Conservation (phyloP, 1,139 yeast species). For the Arxiozyma bovina region DNA sequence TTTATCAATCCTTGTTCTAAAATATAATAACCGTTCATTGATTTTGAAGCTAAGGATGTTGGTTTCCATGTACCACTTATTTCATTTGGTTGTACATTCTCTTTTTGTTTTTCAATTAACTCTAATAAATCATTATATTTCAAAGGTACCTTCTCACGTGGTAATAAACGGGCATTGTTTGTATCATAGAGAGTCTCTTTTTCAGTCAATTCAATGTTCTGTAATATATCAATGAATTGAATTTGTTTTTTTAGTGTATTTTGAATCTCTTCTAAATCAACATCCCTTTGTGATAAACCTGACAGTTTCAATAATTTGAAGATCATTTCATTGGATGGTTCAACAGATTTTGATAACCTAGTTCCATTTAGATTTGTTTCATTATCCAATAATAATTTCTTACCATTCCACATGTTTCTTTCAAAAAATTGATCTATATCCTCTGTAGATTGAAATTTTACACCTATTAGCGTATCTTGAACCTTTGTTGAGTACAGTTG, state of each 20-base stretch:
- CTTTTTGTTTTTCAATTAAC: background rate
- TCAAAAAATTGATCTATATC: background rate
- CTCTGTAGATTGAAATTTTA: background rate
- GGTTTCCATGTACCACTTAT: background rate
- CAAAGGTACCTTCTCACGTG: slow-evolving; percentile 18
- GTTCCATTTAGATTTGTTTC: background rate
- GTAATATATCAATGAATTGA: slow-evolving; percentile 39
- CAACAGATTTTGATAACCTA: slow-evolving; percentile 2
- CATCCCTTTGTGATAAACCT: background rate
- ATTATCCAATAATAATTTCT: background rate
- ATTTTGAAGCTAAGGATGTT: background rate
- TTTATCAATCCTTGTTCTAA: background rate
- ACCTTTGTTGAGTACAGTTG: background rate
- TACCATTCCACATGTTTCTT: background rate
- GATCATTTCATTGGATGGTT: background rate
- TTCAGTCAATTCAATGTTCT: slow-evolving; percentile 17
- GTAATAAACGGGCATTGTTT: slow-evolving; percentile 18
- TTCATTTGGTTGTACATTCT: background rate
- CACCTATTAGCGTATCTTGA: background rate
- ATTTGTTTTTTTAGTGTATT: slow-evolving; percentile 39
- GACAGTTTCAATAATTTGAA: background rate
- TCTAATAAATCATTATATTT: slow-evolving; percentile 27
- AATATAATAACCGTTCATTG: background rate
- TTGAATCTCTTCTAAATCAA: slow-evolving; percentile 8
- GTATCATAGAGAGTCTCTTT: slow-evolving; percentile 16